Conservation (phyloP, 768 basidiomycete genomes). For the Porpolomopsis calyptriformis region DNA sequence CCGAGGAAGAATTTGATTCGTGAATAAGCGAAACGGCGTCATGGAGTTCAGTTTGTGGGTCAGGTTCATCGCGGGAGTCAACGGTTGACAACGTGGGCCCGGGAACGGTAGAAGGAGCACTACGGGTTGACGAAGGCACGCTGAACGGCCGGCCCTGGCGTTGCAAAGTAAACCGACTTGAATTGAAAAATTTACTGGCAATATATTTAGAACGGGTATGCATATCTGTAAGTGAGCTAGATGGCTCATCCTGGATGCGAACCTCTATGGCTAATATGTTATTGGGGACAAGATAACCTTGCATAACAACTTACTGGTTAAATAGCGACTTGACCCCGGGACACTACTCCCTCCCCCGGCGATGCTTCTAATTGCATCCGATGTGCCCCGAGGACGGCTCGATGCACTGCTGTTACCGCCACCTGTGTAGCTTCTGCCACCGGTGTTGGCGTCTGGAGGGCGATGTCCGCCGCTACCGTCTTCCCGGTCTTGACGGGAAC, state of each 20-base stretch:
- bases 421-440: constrained; percentile 23
- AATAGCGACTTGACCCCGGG: neutral
- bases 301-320: neutral
- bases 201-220: neutral
- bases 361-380: constrained; percentile 37
- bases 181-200: neutral
- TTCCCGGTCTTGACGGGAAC: constrained; percentile 40
- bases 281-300: neutral
- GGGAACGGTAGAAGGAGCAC: too few species aligned
- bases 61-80: too few species aligned
- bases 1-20: too few species aligned
- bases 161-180: neutral
- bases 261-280: neutral
- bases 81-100: too few species aligned
- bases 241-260: neutral
- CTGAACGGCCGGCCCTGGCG: neutral
- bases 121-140: neutral
- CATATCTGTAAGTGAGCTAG: neutral
- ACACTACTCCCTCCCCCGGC: constrained; percentile 1
- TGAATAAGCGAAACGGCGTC: too few species aligned
- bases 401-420: constrained; percentile 23
- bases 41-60: too few species aligned
- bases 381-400: constrained; percentile 59
- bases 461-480: constrained; percentile 26
- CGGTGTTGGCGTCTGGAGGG: constrained; percentile 25